These are phyloP conservation scores for Pseudoscleropodium purum DNA, from an alignment of 225 moss, liverwort and hornwort species.

Conservation along the genomic window DNA sequence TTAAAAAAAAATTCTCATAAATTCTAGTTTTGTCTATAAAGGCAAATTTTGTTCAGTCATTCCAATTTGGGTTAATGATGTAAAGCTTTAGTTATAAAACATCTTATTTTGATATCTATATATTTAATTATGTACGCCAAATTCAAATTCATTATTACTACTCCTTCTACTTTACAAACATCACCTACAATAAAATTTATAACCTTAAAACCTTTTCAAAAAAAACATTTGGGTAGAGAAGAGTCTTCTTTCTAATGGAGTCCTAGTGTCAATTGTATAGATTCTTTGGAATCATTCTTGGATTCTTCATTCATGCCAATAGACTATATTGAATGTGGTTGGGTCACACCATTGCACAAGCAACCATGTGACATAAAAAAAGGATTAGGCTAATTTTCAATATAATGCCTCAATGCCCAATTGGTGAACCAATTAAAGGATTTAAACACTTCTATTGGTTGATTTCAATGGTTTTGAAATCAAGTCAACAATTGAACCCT, in stretches of 20 bases:
- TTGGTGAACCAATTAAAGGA: background rate
- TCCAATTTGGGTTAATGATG: background rate
- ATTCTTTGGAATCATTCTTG: rapidly evolving
- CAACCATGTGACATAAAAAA: background rate
- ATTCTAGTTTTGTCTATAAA: background rate
- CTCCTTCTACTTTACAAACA: background rate
- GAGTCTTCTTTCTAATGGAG: background rate
- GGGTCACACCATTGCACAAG: rapidly evolving
- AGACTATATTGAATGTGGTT: too few relatives aligned
- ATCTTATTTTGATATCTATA: background rate
- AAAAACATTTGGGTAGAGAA: background rate
- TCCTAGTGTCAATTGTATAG: too few relatives aligned
- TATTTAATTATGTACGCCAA: background rate
- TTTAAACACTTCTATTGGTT: background rate
- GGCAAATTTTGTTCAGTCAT: background rate
- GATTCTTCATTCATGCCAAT: rapidly evolving
- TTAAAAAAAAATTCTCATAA: background rate
- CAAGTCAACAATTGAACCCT: background rate
- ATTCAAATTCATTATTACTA: background rate
- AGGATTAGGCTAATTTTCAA: rapidly evolving
- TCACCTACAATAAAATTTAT: background rate
- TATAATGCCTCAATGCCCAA: rapidly evolving
- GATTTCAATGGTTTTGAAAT: background rate
- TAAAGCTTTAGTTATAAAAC: background rate
- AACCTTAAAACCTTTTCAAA: background rate